Percentiles rank a stretch among this genome's conserved stretches.
phyloP scores from a whole-genome alignment of 768 basidiomycete genomes.

The Serendipita vermifera region DNA sequence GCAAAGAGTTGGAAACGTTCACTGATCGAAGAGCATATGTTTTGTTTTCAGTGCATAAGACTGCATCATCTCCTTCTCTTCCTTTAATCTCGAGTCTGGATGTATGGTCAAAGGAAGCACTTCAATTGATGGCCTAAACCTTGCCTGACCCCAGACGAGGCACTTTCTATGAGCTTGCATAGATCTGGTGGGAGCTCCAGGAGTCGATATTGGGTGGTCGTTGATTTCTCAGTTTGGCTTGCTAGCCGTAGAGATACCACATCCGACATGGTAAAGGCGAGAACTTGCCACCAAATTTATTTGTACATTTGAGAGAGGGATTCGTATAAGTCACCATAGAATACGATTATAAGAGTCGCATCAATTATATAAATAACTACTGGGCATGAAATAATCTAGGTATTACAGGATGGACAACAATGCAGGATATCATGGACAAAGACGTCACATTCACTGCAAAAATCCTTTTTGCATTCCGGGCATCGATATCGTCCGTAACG shows the following conservation, averaged over 20 bases:
- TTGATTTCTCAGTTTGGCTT: neutral
- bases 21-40: slow-evolving; percentile 81
- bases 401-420: slow-evolving; percentile 60
- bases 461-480: slow-evolving; percentile 71
- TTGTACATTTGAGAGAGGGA: no score
- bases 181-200: neutral
- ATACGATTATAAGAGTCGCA: no score
- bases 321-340: neutral
- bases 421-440: slow-evolving; percentile 94
- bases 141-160: neutral
- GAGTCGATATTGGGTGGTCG: neutral
- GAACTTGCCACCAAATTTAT: no score
- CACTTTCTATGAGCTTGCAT: neutral
- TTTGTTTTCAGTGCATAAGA: slow-evolving; percentile 67
- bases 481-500: slow-evolving; percentile 81
- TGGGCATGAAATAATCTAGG: no score
- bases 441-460: slow-evolving; percentile 91
- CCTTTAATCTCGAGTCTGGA: slow-evolving; percentile 70
- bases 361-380: no score
- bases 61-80: slow-evolving; percentile 67
- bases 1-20: slow-evolving; percentile 76
- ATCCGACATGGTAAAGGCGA: neutral
- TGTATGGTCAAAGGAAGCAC: slow-evolving; percentile 9
- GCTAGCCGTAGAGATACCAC: slow-evolving; percentile 4
- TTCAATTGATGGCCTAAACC: neutral